Evolutionary conservation across 257 asterid genomes (phyloP).

Genomic region (Petunia secreta): DNA sequence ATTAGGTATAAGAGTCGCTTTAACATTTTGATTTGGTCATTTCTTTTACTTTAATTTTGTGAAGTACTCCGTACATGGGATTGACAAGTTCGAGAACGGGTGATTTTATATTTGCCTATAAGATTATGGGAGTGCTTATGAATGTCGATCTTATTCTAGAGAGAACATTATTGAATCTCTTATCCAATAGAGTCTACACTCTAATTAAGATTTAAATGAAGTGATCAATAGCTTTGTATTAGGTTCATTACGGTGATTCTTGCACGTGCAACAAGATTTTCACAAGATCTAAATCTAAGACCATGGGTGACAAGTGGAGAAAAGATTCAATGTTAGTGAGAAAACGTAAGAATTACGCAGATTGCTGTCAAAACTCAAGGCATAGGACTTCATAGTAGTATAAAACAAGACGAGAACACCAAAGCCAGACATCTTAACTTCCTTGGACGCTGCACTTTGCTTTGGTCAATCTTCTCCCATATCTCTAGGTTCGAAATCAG

Average conservation of each 20-base stretch:
- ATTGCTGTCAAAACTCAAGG: background rate
- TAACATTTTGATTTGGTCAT: too few species aligned
- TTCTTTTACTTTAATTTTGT: too few species aligned
- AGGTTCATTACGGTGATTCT: conserved; percentile 9
- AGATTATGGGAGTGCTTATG: background rate
- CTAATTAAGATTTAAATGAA: background rate
- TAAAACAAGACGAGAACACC: background rate
- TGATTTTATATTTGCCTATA: too few species aligned
- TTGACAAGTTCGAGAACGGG: background rate
- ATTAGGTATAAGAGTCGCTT: background rate
- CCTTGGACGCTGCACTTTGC: background rate
- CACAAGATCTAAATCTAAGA: background rate
- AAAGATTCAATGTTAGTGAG: conserved; percentile 17
- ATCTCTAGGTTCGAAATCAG: background rate
- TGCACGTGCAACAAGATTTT: background rate
- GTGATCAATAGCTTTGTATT: background rate
- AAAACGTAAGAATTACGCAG: conserved; percentile 10
- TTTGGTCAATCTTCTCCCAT: background rate
- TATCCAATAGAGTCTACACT: background rate
- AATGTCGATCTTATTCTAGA: background rate
- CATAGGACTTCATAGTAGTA: background rate
- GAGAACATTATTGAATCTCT: background rate
- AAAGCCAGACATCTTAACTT: background rate
- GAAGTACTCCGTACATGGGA: background rate
- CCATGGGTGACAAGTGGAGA: conserved; percentile 24